Percentiles rank a stretch among this genome's conserved stretches.
These are phyloP conservation scores for Cicer yamashitae DNA, from an alignment of 306 rosid genomes.

Conservation along the genomic window DNA sequence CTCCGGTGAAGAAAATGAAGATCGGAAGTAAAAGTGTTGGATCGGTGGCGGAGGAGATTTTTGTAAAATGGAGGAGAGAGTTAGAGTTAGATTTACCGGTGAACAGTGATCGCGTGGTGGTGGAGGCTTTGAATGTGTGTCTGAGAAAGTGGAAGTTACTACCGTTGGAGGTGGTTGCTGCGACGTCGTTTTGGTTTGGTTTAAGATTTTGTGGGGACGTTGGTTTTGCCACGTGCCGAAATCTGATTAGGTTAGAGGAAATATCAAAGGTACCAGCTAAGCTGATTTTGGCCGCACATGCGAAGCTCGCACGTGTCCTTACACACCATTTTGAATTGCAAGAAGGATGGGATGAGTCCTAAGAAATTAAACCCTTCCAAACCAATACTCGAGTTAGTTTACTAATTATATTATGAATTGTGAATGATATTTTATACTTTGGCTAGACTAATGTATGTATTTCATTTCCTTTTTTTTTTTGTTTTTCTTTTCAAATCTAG, in stretches of 20 bases:
- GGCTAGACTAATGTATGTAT: no score
- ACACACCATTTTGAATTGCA: slow-evolving; percentile 32
- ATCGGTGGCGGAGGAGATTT: slow-evolving; percentile 42
- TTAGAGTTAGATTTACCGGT: slow-evolving; percentile 36
- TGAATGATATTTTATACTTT: no score
- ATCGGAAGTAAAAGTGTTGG: background rate
- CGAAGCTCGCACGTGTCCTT: slow-evolving; percentile 50
- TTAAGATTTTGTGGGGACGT: slow-evolving; percentile 49
- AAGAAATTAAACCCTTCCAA: background rate
- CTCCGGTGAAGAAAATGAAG: background rate
- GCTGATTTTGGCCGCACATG: slow-evolving; percentile 59
- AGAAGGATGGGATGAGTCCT: slow-evolving; percentile 68
- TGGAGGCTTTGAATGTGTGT: slow-evolving; percentile 36
- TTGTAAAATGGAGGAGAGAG: slow-evolving; percentile 49
- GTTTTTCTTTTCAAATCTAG: no score
- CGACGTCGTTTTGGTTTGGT: slow-evolving; percentile 80
- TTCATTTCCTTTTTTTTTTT: no score
- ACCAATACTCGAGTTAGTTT: no score
- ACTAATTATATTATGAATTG: no score
- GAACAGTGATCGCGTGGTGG: slow-evolving; percentile 22
- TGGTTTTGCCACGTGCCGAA: slow-evolving; percentile 43
- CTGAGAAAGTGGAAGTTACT: slow-evolving; percentile 34
- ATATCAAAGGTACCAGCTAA: slow-evolving; percentile 63
- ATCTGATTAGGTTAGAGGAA: slow-evolving; percentile 51
- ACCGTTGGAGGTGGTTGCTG: slow-evolving; percentile 56